Percentiles rank a stretch among this genome's conserved stretches.
Conservation (phyloP, 2,329 filamentous ascomycete species). For the Tolypocladium tropicale region DNA sequence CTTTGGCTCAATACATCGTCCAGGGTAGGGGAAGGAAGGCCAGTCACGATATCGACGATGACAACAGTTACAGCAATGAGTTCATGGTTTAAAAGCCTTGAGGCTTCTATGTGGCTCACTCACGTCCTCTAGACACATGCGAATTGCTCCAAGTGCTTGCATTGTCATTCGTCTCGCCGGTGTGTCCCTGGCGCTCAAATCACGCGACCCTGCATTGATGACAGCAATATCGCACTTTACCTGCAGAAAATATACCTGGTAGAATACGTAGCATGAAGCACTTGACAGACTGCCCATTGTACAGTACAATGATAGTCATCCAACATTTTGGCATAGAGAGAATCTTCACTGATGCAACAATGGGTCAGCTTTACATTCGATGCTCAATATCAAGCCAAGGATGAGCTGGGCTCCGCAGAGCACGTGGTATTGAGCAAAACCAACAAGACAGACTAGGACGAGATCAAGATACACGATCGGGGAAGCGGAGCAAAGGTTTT, state of each 20-base stretch:
- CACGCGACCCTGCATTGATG: too few species aligned
- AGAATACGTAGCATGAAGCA: too few species aligned
- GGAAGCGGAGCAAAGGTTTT: not conserved
- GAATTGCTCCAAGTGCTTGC: not conserved
- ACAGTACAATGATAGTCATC: too few species aligned
- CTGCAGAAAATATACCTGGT: too few species aligned
- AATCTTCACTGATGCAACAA: too few species aligned
- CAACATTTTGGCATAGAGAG: too few species aligned
- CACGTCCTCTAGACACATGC: not conserved
- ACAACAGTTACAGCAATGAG: not conserved
- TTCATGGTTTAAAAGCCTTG: too few species aligned
- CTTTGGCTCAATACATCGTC: not conserved
- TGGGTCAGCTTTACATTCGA: not conserved
- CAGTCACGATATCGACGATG: too few species aligned
- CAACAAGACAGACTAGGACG: not conserved
- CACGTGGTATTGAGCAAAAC: not conserved
- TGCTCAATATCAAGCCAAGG: not conserved
- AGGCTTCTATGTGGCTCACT: not conserved
- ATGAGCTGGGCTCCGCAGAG: not conserved
- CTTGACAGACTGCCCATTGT: too few species aligned
- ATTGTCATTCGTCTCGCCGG: too few species aligned
- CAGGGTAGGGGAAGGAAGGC: not conserved
- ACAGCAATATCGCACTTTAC: too few species aligned
- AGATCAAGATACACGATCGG: not conserved
- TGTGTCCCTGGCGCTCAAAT: not conserved